phyloP scores from a whole-genome alignment of 192 early-diverging fungal species.

The Dispira simplex region DNA sequence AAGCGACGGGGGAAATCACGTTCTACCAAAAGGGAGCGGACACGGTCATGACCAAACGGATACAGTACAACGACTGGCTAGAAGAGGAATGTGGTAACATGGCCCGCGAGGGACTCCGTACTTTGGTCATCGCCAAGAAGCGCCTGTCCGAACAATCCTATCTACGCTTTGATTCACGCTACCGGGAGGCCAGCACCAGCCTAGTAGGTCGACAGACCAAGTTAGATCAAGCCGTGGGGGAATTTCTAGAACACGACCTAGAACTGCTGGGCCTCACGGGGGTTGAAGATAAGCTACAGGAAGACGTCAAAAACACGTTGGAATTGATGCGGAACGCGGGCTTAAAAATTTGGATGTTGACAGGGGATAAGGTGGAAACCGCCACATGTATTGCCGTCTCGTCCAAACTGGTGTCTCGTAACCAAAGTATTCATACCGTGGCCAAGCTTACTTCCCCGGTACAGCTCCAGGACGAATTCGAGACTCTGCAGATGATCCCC shows the following conservation, averaged over 20 bases:
- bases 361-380: slow-evolving; percentile 95
- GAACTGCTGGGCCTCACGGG: slow-evolving; percentile 87
- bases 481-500: slow-evolving; percentile 43
- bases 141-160: slow-evolving; percentile 55
- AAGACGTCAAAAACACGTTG: slow-evolving; percentile 76
- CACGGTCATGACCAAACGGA: slow-evolving; percentile 74
- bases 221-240: slow-evolving; percentile 47
- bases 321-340: slow-evolving; percentile 84
- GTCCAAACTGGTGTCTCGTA: slow-evolving; percentile 73
- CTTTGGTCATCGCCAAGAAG: slow-evolving; percentile 82
- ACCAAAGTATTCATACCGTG: slow-evolving; percentile 73
- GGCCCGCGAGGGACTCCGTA: slow-evolving; percentile 89
- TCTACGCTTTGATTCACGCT: slow-evolving; percentile 42
- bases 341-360: slow-evolving; percentile 93
- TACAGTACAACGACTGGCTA: slow-evolving; percentile 88
- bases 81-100: slow-evolving; percentile 97
- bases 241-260: slow-evolving; percentile 65
- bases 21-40: slow-evolving; percentile 96
- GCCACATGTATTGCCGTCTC: slow-evolving; percentile 91
- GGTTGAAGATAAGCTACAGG: slow-evolving; percentile 93
- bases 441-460: slow-evolving; percentile 37
- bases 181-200: slow-evolving; percentile 53
- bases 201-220: slow-evolving; percentile 50
- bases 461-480: slow-evolving; percentile 44
- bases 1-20: slow-evolving; percentile 49